These are phyloP conservation scores for Phalaenopsis aphrodite DNA, from an alignment of 106 monocot genomes.

Conservation along the genomic window DNA sequence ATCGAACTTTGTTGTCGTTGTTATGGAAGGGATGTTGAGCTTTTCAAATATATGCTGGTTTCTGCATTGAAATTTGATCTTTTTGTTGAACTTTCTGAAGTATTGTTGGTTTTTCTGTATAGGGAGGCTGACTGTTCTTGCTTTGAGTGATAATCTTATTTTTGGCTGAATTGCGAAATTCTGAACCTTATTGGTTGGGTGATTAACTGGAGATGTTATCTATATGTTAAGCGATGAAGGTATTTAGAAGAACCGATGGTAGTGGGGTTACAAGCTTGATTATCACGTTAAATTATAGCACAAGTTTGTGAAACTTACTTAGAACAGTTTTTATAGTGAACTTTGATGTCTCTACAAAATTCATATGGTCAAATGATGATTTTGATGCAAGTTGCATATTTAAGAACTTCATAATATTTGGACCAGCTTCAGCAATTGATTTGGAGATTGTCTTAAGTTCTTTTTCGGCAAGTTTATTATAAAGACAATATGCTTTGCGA, in stretches of 20 bases:
- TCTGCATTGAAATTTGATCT: no score
- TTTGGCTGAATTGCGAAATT: neutral
- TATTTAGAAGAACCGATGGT: neutral
- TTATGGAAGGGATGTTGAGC: no score
- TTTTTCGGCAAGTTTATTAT: no score
- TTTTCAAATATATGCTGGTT: no score
- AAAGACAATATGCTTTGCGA: no score
- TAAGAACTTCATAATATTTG: no score
- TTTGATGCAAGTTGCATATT: no score
- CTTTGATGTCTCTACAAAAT: no score
- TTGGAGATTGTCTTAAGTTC: no score
- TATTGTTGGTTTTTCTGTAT: neutral
- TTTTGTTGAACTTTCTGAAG: neutral
- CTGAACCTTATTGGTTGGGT: neutral
- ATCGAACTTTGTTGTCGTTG: neutral
- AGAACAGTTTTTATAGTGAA: neutral
- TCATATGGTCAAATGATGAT: no score
- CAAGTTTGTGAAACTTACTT: no score
- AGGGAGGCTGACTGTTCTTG: neutral
- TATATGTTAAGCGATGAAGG: neutral
- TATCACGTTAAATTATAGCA: neutral
- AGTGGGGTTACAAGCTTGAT: neutral
- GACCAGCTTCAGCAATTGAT: no score
- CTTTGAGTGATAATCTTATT: neutral
- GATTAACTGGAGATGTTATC: neutral